Evolutionary conservation across 1,284 basidiomycete species (phyloP), one percentile per base, ranked within the genome.

Genomic region (Apiotrichum veenhuisii): DNA sequence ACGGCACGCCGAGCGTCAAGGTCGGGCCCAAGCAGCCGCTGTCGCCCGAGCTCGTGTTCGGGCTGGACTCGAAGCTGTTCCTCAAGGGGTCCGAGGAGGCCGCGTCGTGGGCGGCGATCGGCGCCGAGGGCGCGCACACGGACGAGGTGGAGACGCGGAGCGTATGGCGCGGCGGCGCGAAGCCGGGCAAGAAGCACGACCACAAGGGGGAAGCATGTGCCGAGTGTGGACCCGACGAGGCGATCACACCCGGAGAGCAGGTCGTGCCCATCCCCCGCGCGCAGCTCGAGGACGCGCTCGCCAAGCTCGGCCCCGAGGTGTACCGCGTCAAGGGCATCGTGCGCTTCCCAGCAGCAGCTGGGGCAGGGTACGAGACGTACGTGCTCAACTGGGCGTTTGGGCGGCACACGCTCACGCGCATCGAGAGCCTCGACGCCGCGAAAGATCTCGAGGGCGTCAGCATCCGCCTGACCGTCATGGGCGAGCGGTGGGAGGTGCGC

Each of bases 351-450:
- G 53, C 68, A 7, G 53, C 63, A 11, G 43, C 57, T 22, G 45
- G 69, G 20, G n/a, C n/a, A n/a, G 14, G 46, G 22, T 37, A 36
- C 23, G 73, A 79, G 17, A 74, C 70, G 43, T 73, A 82, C 65
- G 88, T 93, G 60, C 71, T 94, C 59, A 95, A 95, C 72, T 95
- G 89, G 88, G 91, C 91, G 7, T 95, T 94, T 75, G 89, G 89
- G 20, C 82, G 90, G 49, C 85, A 83, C 70, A 89, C 91, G 36
- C 78, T 93, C 46, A 85, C 81, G 5, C 70, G 70, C 8, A 69
- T 80, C 23, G 66, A 69, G 11, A 63, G 72, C 18, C 74, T 79
- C n/a, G 74, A 74, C 41, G 63, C 71, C 20, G 73, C 69, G 11
- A 58, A 73, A 27, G 59, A 68, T 34, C 62, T 67, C 62, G 73